phyloP scores from a whole-genome alignment of 1,284 basidiomycete species.

The Cryptococcus hybrid region DNA sequence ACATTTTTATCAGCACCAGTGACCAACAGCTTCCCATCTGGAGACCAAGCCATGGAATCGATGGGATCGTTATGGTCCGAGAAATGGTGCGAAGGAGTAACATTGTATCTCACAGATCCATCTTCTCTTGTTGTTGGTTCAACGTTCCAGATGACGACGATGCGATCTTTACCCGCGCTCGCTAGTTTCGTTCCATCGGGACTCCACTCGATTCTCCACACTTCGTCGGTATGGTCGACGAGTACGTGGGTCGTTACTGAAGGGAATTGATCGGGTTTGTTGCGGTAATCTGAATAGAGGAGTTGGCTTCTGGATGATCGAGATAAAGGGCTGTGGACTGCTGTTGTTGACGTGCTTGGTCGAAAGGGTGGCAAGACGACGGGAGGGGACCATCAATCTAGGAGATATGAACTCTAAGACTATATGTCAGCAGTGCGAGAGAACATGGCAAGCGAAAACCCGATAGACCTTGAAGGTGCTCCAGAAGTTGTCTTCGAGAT shows the following conservation, averaged over 20 bases:
- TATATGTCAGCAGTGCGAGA: constrained; percentile 43
- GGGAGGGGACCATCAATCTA: constrained; percentile 85
- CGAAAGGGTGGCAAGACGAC: constrained; percentile 80
- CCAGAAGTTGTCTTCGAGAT: constrained; percentile 74
- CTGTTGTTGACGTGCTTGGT: constrained; percentile 82
- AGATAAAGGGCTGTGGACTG: constrained; percentile 76
- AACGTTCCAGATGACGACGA: constrained; percentile 85
- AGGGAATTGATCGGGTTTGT: constrained; percentile 67
- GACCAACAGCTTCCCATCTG: constrained; percentile 76
- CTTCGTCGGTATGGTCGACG: constrained; percentile 84
- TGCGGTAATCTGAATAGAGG: constrained; percentile 83
- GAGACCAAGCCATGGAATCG: constrained; percentile 83
- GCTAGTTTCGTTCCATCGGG: constrained; percentile 82
- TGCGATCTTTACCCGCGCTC: constrained; percentile 81
- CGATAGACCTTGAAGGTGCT: constrained; percentile 74
- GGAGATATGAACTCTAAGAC: constrained; percentile 78
- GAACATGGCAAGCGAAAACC: not conserved
- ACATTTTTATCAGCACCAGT: constrained; percentile 76
- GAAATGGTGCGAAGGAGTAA: constrained; percentile 43
- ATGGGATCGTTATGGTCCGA: constrained; percentile 74
- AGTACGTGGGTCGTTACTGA: constrained; percentile 78
- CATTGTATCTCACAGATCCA: constrained; percentile 13
- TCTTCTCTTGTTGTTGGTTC: constrained; percentile 35
- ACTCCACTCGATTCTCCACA: constrained; percentile 95
- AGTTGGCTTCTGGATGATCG: constrained; percentile 62